Evolutionary conservation across 192 early-diverging fungal species (phyloP).

Genomic region (Coemansia umbellata): DNA sequence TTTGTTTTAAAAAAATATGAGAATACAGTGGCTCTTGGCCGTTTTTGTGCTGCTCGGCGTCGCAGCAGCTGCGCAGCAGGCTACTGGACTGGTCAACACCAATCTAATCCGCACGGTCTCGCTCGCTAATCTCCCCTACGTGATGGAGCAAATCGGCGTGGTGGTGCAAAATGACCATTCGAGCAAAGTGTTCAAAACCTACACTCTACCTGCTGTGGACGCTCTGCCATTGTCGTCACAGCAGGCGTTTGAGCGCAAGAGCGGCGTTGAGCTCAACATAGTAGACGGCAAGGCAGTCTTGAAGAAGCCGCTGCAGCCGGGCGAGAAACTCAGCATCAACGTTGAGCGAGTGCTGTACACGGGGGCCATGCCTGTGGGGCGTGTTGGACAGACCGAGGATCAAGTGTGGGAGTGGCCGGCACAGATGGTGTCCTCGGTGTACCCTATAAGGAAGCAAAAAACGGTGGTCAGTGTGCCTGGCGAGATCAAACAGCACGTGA

Average conservation of each 20-base stretch:
- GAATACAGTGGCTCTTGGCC: no score
- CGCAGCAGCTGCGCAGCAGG: no score
- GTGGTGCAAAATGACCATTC: conserved; percentile 45
- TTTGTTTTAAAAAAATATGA: no score
- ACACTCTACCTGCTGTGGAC: conserved; percentile 9
- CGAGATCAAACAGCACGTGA: not conserved
- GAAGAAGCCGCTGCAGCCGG: conserved; percentile 43
- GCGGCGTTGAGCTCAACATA: conserved; percentile 18
- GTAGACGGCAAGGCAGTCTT: conserved; percentile 7
- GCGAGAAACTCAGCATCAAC: conserved; percentile 59
- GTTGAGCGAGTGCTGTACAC: conserved; percentile 52
- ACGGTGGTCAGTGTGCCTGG: conserved; percentile 58
- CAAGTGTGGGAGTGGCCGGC: conserved; percentile 63
- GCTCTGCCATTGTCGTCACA: conserved; percentile 20
- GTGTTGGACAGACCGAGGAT: conserved; percentile 60
- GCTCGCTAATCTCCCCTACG: conserved; percentile 29
- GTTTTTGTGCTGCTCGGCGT: no score
- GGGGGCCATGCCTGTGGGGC: conserved; percentile 52
- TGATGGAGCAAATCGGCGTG: conserved; percentile 50
- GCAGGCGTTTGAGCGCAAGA: conserved; percentile 43
- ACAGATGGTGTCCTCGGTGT: conserved; percentile 61
- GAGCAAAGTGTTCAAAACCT: conserved; percentile 17
- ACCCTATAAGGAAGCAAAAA: conserved; percentile 68
- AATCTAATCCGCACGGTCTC: conserved; percentile 47
- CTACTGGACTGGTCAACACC: conserved; percentile 41